Conservation (phyloP, 1,284 basidiomycete species). For the Flammula alnicola region DNA sequence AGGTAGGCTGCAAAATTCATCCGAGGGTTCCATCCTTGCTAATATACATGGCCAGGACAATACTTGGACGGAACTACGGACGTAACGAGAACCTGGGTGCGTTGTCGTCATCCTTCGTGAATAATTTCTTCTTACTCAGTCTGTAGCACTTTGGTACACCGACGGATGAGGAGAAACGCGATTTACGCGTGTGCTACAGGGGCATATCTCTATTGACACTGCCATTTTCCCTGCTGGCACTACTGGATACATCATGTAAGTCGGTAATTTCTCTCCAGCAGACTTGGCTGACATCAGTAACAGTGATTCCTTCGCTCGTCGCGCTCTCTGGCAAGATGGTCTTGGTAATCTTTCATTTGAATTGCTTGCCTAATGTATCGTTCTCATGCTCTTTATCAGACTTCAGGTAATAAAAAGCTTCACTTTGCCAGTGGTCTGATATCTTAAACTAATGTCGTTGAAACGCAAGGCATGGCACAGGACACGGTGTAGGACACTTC, state of each 20-base stretch:
- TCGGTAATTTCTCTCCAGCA: conserved; percentile 5
- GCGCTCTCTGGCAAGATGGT: conserved; percentile 90
- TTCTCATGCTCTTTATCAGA: conserved; percentile 33
- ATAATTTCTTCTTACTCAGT: neutral
- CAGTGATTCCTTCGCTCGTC: conserved; percentile 86
- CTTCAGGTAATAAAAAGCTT: conserved; percentile 41
- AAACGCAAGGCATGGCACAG: conserved; percentile 78
- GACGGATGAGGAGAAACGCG: conserved; percentile 80
- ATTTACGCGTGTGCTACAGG: conserved; percentile 94
- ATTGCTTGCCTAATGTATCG: conserved; percentile 4
- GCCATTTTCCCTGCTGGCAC: conserved; percentile 89
- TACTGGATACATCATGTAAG: conserved; percentile 74
- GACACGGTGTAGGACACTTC: conserved; percentile 92
- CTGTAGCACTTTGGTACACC: conserved; percentile 89
- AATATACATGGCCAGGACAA: conserved; percentile 59
- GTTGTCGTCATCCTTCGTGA: conserved; percentile 1
- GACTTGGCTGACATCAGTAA: conserved; percentile 6
- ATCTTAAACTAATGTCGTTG: conserved; percentile 2
- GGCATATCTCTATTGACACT: conserved; percentile 91
- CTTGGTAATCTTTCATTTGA: conserved; percentile 63
- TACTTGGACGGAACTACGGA: conserved; percentile 96
- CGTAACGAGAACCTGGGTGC: conserved; percentile 87
- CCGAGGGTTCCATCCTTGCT: neutral
- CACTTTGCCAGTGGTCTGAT: neutral
- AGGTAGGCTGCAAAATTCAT: conserved; percentile 43